Evolutionary conservation across 73 alveolate genomes (phyloP), one percentile per base, ranked within the genome.

Genomic region (Paramecium bursaria): DNA sequence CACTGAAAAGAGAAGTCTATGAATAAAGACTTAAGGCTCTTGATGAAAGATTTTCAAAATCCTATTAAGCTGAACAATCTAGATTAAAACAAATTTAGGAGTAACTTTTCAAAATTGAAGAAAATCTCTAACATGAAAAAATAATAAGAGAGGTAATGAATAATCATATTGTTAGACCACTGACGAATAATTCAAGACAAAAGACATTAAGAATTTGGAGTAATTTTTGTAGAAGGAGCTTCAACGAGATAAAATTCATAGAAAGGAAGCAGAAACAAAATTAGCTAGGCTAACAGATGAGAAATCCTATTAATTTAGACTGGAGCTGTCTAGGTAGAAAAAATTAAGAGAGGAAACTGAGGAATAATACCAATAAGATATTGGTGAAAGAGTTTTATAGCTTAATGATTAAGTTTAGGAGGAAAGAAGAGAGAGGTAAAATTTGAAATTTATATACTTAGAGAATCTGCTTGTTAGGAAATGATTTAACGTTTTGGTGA

Each of bases 281-380:
- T 51, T 90, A 3, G 52, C 88, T 3, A 90, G 90, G 39, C 15
- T 82, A 48, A 60, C 87, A 15, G 97, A 92, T 73, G 97, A 92
- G 74, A 90, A 89, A 47, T 82, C 90, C 2, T 92, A 55, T 73
- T 26, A 87, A 21, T 48, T 90, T 23, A 87, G 85, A 60, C 86
- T 90, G 19, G 97, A 92, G 50, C 31, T 92, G n/a, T 94, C 97
- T 14, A 90, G 86, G 73, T 93, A 92, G 52, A 90, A 90, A 80
- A 91, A 92, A 74, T 48, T 85, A 19, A 90, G 97, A 55, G 95
- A 92, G 25, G 91, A 85, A 23, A 51, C 67, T 6, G 73, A 46
- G 14, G 91, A 85, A 26, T 27, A 85, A 42, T 74, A 76, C 22
- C 47, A 48, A 4, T 15, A 29, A 21, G 87, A 85, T 27, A 48